These are phyloP conservation scores for Paraphoma chrysanthemicola DNA, from an alignment of 2,329 filamentous ascomycete species.

Conservation along the genomic window DNA sequence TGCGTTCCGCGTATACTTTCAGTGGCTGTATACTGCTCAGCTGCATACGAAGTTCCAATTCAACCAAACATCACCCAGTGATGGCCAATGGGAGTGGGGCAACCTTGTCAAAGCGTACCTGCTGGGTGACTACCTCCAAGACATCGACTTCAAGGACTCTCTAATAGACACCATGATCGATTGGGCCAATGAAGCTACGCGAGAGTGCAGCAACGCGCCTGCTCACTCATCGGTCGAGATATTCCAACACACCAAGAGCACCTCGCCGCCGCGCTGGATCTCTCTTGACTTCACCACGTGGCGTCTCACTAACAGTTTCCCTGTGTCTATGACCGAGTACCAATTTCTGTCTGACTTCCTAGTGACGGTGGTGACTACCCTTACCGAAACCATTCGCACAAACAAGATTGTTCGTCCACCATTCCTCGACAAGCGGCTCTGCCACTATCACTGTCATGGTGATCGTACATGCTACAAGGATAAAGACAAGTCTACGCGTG, in stretches of 20 bases:
- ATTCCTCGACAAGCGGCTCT: neutral
- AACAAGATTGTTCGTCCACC: neutral
- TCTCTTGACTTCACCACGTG: neutral
- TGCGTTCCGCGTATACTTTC: neutral
- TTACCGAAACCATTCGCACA: neutral
- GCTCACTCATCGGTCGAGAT: neutral
- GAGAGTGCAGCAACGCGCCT: neutral
- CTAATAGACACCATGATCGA: constrained; percentile 13
- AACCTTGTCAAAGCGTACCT: constrained; percentile 8
- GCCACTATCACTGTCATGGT: neutral
- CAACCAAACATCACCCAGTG: neutral
- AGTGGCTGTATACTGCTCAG: neutral
- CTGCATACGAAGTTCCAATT: neutral
- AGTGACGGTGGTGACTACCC: neutral
- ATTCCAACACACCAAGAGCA: neutral
- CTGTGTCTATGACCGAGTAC: neutral
- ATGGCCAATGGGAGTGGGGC: neutral
- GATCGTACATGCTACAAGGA: neutral
- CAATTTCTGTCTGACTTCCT: neutral
- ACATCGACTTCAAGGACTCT: constrained; percentile 11
- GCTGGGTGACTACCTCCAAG: constrained; percentile 12
- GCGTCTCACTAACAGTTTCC: neutral
- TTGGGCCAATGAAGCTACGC: neutral
- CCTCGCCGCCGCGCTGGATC: neutral
- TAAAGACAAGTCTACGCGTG: neutral